A percentile compares a stretch with the other conserved stretches of the same genome.
Conservation (phyloP, 257 asterid species). For the Cynanchum wilfordii region DNA sequence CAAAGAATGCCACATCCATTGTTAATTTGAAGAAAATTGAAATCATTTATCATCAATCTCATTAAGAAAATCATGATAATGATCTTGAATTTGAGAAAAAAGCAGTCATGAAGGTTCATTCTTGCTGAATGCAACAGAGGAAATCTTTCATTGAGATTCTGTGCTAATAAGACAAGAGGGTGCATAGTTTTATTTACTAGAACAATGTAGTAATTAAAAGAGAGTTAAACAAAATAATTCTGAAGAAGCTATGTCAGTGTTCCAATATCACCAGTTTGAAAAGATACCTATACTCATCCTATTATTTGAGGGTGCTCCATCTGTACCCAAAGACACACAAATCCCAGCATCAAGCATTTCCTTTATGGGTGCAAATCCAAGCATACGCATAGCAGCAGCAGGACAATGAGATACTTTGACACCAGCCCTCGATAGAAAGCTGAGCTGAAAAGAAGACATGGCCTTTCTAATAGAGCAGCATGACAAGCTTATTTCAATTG, state of each 20-base stretch:
- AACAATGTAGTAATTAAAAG: neutral
- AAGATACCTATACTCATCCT: constrained; percentile 82
- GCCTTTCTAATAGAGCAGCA: neutral
- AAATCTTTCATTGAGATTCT: neutral
- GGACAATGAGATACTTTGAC: constrained; percentile 88
- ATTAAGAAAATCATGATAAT: neutral
- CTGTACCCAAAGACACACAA: constrained; percentile 79
- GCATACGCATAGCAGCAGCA: constrained; percentile 90
- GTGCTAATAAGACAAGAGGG: neutral
- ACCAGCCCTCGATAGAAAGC: constrained; percentile 46
- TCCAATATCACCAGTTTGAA: neutral
- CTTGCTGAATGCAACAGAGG: neutral
- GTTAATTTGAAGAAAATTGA: neutral
- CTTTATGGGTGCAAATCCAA: constrained; percentile 67
- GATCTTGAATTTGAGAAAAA: neutral
- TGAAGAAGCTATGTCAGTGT: neutral
- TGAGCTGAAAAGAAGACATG: constrained; percentile 37
- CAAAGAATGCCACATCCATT: neutral
- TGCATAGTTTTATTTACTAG: neutral
- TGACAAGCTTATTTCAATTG: neutral
- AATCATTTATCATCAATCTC: neutral
- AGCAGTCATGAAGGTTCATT: neutral
- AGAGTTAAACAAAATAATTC: neutral
- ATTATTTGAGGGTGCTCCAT: constrained; percentile 81
- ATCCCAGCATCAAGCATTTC: constrained; percentile 74